A percentile compares a stretch with the other conserved stretches of the same genome.
Conservation (phyloP, 1,139 yeast species). For the Yamadazyma jaroonii region DNA sequence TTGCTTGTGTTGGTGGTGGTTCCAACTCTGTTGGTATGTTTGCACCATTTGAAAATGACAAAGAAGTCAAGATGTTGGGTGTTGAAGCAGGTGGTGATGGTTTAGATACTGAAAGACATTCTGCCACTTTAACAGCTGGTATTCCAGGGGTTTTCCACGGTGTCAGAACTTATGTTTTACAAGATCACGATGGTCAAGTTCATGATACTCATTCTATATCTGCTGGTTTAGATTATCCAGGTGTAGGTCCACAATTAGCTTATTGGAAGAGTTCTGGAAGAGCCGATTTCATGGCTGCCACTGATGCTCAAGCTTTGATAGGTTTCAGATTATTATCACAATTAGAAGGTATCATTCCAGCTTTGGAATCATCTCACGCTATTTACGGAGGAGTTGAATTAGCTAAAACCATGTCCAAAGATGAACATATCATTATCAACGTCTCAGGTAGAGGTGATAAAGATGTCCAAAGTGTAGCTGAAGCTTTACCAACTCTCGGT, state of each 20-base stretch:
- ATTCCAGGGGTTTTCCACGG: slow-evolving; percentile 98
- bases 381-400: slow-evolving; percentile 84
- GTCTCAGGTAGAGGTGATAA: slow-evolving; percentile 99
- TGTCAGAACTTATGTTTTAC: slow-evolving; percentile 89
- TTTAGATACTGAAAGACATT: slow-evolving; percentile 76
- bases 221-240: slow-evolving; percentile 98
- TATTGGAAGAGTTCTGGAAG: slow-evolving; percentile 94
- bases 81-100: slow-evolving; percentile 99
- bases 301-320: slow-evolving; percentile 83
- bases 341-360: slow-evolving; percentile 97
- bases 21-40: slow-evolving; percentile 96
- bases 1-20: slow-evolving; percentile 99
- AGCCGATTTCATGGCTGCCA: slow-evolving; percentile 86
- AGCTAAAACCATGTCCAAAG: slow-evolving; percentile 81
- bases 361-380: slow-evolving; percentile 96
- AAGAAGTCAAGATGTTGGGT: slow-evolving; percentile 76
- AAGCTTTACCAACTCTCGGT: slow-evolving; percentile 83
- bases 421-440: slow-evolving; percentile 79
- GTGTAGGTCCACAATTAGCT: slow-evolving; percentile 98
- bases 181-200: slow-evolving; percentile 90
- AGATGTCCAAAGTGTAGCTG: slow-evolving; percentile 98
- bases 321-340: slow-evolving; percentile 90
- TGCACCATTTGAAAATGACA: slow-evolving; percentile 85
- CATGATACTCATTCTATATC: slow-evolving; percentile 97
- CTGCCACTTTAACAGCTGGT: slow-evolving; percentile 93